Evolutionary conservation across 768 basidiomycete species (phyloP), one percentile per base, ranked within the genome.

Genomic region (Kwoniella pini): DNA sequence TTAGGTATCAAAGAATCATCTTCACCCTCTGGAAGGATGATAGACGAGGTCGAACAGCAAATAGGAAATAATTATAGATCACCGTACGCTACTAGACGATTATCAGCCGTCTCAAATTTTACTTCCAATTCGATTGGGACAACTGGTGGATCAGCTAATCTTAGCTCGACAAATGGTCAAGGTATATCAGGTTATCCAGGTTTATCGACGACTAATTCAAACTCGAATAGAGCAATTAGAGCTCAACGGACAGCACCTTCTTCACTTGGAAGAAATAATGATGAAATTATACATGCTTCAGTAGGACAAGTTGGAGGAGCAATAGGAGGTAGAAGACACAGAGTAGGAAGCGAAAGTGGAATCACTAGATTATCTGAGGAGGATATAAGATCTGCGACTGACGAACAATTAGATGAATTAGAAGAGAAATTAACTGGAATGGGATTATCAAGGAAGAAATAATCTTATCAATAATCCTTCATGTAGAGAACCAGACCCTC

Each of bases 201-300:
- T 33, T 19, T 57, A 28, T 31, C 55, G 9, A 44, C 17, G 21
- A 10, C 53, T 13, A 9, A 13, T 50, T 9, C 5, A 4, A 52
- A 38, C 22, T 9, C 19, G 13, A 36, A 22, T 54, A 24, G 39
- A 28, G 33, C 39, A 27, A 13, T 50, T 4, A 59, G 51, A 33
- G 57, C 36, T 19, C 46, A 49, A 39, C 22, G 57, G n/a, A 59
- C 57, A 10, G 57, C 57, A 12, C 57, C 57, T 17, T 50, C 48
- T 27, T 59, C 57, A 1, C 49, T 59, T 9, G 57, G 49, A 44
- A 42, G 19, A 42, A 19, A 42, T 42, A 42, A 10, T 5, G 40
- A 42, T 13, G 40, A 42, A n/a, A n/a, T n/a, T n/a, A n/a, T n/a
- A n/a, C n/a, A n/a, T n/a, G n/a, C n/a, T n/a, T n/a, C n/a, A n/a